Percentiles rank a stretch among this genome's conserved stretches.
phyloP scores from a whole-genome alignment of 1,139 yeast genomes.

The Pichia sp. region DNA sequence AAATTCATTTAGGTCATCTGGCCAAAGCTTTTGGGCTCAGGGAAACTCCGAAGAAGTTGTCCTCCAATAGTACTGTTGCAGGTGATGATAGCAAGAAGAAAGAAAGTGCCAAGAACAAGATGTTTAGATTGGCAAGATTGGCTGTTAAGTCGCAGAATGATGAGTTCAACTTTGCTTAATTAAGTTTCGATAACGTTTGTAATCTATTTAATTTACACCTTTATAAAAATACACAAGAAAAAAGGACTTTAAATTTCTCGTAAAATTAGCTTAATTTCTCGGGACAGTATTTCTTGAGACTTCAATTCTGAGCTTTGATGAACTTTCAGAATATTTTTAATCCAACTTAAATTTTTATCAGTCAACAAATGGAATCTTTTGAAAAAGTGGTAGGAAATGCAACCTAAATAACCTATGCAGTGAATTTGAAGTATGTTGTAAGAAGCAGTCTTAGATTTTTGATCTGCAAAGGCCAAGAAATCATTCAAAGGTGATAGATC shows the following conservation, averaged over 20 bases:
- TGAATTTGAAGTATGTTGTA: slow-evolving; percentile 1
- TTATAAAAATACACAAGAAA: background rate
- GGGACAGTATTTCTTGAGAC: background rate
- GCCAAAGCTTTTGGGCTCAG: slow-evolving; percentile 93
- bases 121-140: slow-evolving; percentile 74
- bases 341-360: background rate
- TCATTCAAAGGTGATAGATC: background rate
- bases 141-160: slow-evolving; percentile 58
- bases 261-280: background rate
- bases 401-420: slow-evolving; percentile 12
- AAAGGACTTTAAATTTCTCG: background rate
- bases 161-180: slow-evolving; percentile 63
- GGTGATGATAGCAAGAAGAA: slow-evolving; percentile 41
- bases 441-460: background rate
- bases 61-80: slow-evolving; percentile 34
- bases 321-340: background rate
- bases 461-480: background rate
- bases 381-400: slow-evolving; percentile 6
- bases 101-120: slow-evolving; percentile 62
- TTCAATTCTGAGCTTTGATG: background rate
- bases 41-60: slow-evolving; percentile 80
- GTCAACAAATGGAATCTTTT: background rate
- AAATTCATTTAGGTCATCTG: slow-evolving; percentile 86
- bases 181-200: background rate
- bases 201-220: background rate